phyloP scores from a whole-genome alignment of 1,284 basidiomycete species.

The Rhodotorula sp. region DNA sequence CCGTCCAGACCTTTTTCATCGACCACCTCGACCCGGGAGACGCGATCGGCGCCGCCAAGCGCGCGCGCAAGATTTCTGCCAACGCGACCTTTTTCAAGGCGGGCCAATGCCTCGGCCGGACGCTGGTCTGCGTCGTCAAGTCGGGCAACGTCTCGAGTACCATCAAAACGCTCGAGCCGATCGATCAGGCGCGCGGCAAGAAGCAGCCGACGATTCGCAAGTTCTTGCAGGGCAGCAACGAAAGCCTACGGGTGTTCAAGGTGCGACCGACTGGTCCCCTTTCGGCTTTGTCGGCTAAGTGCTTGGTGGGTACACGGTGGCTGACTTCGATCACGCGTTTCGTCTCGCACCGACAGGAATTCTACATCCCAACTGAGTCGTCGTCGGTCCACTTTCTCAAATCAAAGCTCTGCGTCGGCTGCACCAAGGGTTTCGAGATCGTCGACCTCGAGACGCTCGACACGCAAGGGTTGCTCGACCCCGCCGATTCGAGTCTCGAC shows the following conservation, averaged over 20 bases:
- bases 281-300: neutral
- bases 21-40: constrained; percentile 89
- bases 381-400: constrained; percentile 97
- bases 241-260: constrained; percentile 90
- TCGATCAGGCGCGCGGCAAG: constrained; percentile 69
- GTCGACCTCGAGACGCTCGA: constrained; percentile 97
- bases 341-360: constrained; percentile 55
- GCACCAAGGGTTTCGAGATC: constrained; percentile 98
- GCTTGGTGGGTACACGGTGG: neutral
- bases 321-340: neutral
- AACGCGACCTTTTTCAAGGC: constrained; percentile 99
- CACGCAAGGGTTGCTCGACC: constrained; percentile 93
- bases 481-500: constrained; percentile 83
- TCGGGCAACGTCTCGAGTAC: constrained; percentile 81
- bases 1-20: constrained; percentile 90
- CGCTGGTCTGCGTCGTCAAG: constrained; percentile 98
- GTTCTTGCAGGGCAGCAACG: constrained; percentile 88
- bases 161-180: constrained; percentile 95
- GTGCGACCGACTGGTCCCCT: constrained; percentile 54
- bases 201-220: constrained; percentile 86
- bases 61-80: constrained; percentile 90
- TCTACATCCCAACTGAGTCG: constrained; percentile 97
- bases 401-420: constrained; percentile 95
- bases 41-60: constrained; percentile 83
- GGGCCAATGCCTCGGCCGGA: constrained; percentile 85